Evolutionary conservation across 2,329 filamentous ascomycete genomes (phyloP).

Genomic region (Balansia obtecta): DNA sequence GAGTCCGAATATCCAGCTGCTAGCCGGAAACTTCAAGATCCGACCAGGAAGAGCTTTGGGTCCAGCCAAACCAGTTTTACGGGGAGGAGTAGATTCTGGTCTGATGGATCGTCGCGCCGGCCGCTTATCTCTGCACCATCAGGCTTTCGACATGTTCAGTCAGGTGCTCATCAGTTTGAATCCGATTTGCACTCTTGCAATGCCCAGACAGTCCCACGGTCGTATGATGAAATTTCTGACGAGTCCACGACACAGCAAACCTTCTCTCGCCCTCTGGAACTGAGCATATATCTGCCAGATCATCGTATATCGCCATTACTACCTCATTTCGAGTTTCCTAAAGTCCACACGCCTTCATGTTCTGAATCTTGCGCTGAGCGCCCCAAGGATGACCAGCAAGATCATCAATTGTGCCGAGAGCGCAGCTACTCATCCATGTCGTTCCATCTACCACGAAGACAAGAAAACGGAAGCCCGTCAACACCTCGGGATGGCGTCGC

Average conservation of each 20-base stretch:
- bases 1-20: slow-evolving; percentile 9
- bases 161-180: slow-evolving; percentile 29
- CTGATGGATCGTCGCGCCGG: slow-evolving; percentile 34
- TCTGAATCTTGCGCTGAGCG: slow-evolving; percentile 21
- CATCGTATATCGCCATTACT: slow-evolving; percentile 41
- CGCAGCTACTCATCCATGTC: slow-evolving; percentile 40
- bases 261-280: slow-evolving; percentile 42
- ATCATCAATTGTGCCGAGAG: slow-evolving; percentile 21
- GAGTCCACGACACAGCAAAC: slow-evolving; percentile 16
- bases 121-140: slow-evolving; percentile 46
- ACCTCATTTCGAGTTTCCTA: slow-evolving; percentile 33
- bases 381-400: slow-evolving; percentile 21
- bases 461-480: slow-evolving; percentile 14
- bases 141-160: slow-evolving; percentile 47
- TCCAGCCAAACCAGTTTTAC: slow-evolving; percentile 31
- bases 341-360: slow-evolving; percentile 25
- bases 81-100: slow-evolving; percentile 32
- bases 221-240: neutral
- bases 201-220: slow-evolving; percentile 2
- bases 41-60: slow-evolving; percentile 12
- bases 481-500: slow-evolving; percentile 12
- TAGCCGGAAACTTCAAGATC: slow-evolving; percentile 9
- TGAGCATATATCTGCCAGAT: slow-evolving; percentile 36
- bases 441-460: slow-evolving; percentile 41
- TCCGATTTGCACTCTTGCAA: slow-evolving; percentile 1